Evolutionary conservation across 2,329 filamentous ascomycete genomes (phyloP), one percentile per base, ranked within the genome.

Genomic region (Cryphonectria radicalis): DNA sequence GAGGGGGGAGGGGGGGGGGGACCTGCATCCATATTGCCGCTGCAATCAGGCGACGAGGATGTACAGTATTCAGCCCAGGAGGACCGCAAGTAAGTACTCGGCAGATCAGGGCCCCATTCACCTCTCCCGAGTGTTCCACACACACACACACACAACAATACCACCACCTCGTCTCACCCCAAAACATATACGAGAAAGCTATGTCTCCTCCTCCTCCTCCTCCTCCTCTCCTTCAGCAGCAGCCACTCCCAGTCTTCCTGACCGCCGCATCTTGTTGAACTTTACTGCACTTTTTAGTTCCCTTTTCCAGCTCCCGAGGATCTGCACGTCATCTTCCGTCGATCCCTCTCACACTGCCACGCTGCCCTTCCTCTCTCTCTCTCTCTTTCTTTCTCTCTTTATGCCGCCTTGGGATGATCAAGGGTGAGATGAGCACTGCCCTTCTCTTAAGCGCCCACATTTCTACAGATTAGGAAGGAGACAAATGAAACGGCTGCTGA

Each of bases 271-370:
- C 19, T 22, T 22, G 1, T 50, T 4, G 19, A 6, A 19, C 28
- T 13, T 46, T 17, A 46, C 43, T 14, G 43, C 14, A 46, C 43
- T 46, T 46, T 46, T 46, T 6, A 37, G 6, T 46, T 14, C 43
- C 19, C 43, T 22, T 6, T 8, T n/a, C 46, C 19, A 22, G 6
- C 19, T 50, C 7, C 46, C 7, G 46, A 50, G 22, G 46, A 50
- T 50, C 46, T 50, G 46, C 46, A 50, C 46, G 46, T 50, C 46
- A 50, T 50, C 22, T 50, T 50, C 46, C n/a, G 46, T 50, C 19
- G 46, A 50, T 50, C 46, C 46, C 46, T 50, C 46, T 50, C 46
- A 50, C 46, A 50, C 46, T 50, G 46, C 46, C 46, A 50, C 46
- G 22, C 46, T 8, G 46, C 46, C 46, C 46, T 50, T 50, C 19